A percentile compares a stretch with the other conserved stretches of the same genome.
These are phyloP conservation scores for Leptographium wingfieldii DNA, from an alignment of 2,329 filamentous ascomycete species.

Conservation along the genomic window DNA sequence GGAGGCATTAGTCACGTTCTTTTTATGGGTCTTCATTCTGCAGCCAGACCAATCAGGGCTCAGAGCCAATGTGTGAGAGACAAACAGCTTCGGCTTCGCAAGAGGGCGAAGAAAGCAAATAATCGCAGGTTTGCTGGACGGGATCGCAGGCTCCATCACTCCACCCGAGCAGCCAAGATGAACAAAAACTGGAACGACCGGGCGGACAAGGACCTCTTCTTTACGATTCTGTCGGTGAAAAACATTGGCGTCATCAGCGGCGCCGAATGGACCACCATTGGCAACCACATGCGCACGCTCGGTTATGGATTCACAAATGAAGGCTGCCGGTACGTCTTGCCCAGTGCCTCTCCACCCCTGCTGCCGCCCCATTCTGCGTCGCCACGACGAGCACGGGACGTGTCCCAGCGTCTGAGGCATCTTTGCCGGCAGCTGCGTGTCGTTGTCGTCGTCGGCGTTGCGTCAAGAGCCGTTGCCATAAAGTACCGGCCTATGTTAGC, in stretches of 20 bases:
- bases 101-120: not conserved
- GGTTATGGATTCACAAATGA: constrained; percentile 54
- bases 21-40: not conserved
- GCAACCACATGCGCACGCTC: constrained; percentile 44
- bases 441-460: not conserved
- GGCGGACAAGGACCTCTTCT: constrained; percentile 51
- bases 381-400: not conserved
- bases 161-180: constrained; percentile 20
- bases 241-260: constrained; percentile 52
- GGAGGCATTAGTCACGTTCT: not conserved
- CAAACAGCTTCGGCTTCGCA: not conserved
- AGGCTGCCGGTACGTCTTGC: constrained; percentile 41
- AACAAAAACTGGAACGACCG: constrained; percentile 50
- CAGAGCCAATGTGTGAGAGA: not conserved
- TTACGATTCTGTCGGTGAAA: constrained; percentile 49
- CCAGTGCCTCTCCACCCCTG: constrained; percentile 1
- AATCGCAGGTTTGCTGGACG: not conserved
- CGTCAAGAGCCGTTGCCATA: not conserved
- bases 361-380: not conserved
- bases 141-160: not conserved
- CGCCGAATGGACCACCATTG: constrained; percentile 48
- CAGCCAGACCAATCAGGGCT: not conserved
- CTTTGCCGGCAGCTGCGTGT: not conserved
- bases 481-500: constrained; percentile 8
- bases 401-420: not conserved